Evolutionary conservation across 768 basidiomycete species (phyloP).

Genomic region (Tricholoma matsutake): DNA sequence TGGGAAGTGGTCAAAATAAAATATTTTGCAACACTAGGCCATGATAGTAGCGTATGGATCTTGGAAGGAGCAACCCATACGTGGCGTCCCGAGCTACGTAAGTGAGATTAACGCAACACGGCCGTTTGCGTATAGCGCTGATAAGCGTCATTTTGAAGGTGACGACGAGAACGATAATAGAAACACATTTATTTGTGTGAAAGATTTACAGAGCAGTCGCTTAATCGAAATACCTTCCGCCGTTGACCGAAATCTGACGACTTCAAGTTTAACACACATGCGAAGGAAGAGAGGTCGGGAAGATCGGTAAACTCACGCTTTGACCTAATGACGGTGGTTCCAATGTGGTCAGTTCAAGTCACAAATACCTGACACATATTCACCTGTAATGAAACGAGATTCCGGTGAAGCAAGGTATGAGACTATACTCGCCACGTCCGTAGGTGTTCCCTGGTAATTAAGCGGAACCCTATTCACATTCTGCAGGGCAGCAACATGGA

Average conservation of each 20-base stretch:
- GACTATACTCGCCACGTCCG: conserved; percentile 35
- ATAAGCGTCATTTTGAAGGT: not conserved
- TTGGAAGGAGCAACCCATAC: too few species aligned
- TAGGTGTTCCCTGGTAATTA: conserved; percentile 22
- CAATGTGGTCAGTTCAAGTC: too few species aligned
- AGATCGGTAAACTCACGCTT: conserved; percentile 13
- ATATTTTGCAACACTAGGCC: too few species aligned
- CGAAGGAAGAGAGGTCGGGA: not conserved
- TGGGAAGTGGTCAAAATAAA: too few species aligned
- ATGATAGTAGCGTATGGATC: too few species aligned
- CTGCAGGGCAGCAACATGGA: not conserved
- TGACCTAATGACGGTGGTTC: conserved; percentile 11
- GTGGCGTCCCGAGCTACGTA: too few species aligned
- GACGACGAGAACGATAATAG: not conserved
- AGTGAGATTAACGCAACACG: too few species aligned
- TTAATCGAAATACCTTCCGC: conserved; percentile 1
- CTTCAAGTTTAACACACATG: not conserved
- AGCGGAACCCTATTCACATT: conserved; percentile 4
- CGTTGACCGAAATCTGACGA: conserved; percentile 4
- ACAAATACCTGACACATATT: not conserved
- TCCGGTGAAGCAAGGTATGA: conserved; percentile 36
- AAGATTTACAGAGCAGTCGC: not conserved
- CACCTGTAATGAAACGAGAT: conserved; percentile 32
- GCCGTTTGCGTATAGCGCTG: too few species aligned
- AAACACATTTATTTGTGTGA: not conserved